Evolutionary conservation across 192 early-diverging fungal genomes (phyloP).

Genomic region (Podila minutissima): DNA sequence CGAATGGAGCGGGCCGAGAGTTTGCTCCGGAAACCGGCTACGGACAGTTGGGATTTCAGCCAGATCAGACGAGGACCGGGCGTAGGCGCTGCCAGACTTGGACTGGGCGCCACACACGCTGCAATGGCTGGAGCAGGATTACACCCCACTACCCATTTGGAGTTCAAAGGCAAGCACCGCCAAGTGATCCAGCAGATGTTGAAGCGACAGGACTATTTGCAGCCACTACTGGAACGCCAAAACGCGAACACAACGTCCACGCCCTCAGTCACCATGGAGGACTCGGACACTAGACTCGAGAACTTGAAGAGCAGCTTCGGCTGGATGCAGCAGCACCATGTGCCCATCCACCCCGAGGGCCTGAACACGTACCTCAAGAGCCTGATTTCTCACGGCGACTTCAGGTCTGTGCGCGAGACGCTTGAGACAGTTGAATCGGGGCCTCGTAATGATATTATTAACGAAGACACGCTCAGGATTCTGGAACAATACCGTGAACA

Average conservation of each 20-base stretch:
- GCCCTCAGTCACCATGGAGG: background rate
- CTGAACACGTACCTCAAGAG: slow-evolving; percentile 18
- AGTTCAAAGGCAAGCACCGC: slow-evolving; percentile 4
- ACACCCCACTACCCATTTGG: background rate
- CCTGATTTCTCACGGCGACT: slow-evolving; percentile 20
- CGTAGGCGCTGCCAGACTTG: background rate
- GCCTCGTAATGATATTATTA: background rate
- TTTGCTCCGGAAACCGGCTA: background rate
- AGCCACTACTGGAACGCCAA: slow-evolving; percentile 15
- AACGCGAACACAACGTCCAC: background rate
- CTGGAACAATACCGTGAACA: background rate
- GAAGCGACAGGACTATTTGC: slow-evolving; percentile 13
- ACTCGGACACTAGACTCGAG: slow-evolving; percentile 3
- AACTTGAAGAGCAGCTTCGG: slow-evolving; percentile 21
- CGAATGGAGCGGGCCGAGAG: background rate
- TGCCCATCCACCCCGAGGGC: slow-evolving; percentile 23
- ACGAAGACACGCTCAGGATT: slow-evolving; percentile 7
- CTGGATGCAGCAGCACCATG: slow-evolving; percentile 14
- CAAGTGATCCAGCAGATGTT: slow-evolving; percentile 21
- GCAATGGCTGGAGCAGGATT: background rate
- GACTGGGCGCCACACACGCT: background rate
- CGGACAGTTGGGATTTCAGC: slow-evolving; percentile 21
- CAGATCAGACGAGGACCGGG: slow-evolving; percentile 2
- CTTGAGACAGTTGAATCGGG: background rate
- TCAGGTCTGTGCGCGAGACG: background rate